A percentile compares a stretch with the other conserved stretches of the same genome.
phyloP scores from a whole-genome alignment of 2,329 filamentous ascomycete species.

The Ophiostoma sp. region DNA sequence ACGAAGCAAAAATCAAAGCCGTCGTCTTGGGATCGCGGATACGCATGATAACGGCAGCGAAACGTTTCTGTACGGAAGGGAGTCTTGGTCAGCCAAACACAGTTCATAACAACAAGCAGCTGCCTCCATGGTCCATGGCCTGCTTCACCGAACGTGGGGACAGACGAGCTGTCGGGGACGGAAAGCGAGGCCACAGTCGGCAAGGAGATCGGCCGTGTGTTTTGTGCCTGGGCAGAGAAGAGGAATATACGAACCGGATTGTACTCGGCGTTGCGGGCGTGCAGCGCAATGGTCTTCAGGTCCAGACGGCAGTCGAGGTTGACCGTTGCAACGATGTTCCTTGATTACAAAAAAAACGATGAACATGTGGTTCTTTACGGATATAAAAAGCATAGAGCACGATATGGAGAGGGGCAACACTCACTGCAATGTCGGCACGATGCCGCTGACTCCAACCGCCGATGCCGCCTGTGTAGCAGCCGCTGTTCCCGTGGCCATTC shows the following conservation, averaged over 20 bases:
- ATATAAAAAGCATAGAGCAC: neutral
- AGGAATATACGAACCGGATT: conserved; percentile 53
- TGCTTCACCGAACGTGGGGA: neutral
- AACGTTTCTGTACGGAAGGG: conserved; percentile 59
- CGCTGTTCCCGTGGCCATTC: conserved; percentile 25
- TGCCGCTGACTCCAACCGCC: conserved; percentile 76
- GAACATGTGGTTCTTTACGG: conserved; percentile 27
- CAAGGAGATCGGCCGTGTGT: neutral
- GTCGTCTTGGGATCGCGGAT: conserved; percentile 99
- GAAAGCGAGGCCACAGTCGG: neutral
- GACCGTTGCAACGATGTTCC: conserved; percentile 98
- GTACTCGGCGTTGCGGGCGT: conserved; percentile 97
- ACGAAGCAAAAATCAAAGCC: conserved; percentile 80
- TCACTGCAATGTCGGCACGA: conserved; percentile 89
- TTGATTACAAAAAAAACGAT: conserved; percentile 40
- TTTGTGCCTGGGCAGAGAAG: conserved; percentile 16
- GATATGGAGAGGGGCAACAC: conserved; percentile 46
- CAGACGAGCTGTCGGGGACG: neutral
- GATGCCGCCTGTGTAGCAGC: conserved; percentile 83
- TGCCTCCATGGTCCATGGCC: neutral
- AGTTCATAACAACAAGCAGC: conserved; percentile 14
- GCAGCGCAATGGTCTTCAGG: conserved; percentile 97
- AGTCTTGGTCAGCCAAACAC: conserved; percentile 22
- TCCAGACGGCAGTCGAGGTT: conserved; percentile 97
- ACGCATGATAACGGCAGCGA: conserved; percentile 98